Base-by-base conservation (phyloP, 805 yeast genomes). In the Wickerhamiella alocasiicola region DNA sequence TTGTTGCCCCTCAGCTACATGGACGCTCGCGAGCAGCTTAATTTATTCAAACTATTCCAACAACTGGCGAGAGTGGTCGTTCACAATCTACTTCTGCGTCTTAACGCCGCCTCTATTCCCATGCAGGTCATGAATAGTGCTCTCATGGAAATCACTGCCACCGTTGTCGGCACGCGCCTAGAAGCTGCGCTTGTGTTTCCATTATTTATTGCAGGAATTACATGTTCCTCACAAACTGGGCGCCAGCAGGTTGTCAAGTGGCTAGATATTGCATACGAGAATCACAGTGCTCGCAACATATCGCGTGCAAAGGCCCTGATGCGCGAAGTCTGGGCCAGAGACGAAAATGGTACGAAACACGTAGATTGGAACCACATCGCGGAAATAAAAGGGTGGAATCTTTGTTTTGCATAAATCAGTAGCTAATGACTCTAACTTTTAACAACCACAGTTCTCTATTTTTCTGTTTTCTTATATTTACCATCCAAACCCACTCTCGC, bases 121-220 rank as follows among this genome's bases (percentile, higher is more conserved):
- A 70, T 78, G 33, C 84, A 76, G 47, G 65, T 70, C 24, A 59
- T 81, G 31, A 64, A 70, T 25, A 30, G 25, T 3, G 27, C 20
- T 20, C 25, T 36, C 13, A 19, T 36, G 3, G 25, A 16, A 6
- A 21, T 18, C 7, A 13, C 28, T 26, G 26, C 15, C 4, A n/a
- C 39, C 5, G 31, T 28, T 1, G 24, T 28, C 5, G 82, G 73
- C 2, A 66, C 88, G 0, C 68, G 72, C 1, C 77, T 80, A 31
- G 85, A 81, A 51, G 76, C 82, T 3, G 73, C 79, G 1, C 56
- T 81, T 12, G 77, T 81, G 29, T 81, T 82, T 57, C 93, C 94
- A 0, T 57, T 81, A 46, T 82, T 82, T 54, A 72, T 82, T 16
- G 79, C 84, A 1, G 93, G 88, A 1, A 70, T 81, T 52, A 76